Percentiles rank a stretch among this genome's conserved stretches.
These are phyloP conservation scores for Thalassiosira ordinaria DNA, from an alignment of 352 stramenopile species.

Conservation along the genomic window DNA sequence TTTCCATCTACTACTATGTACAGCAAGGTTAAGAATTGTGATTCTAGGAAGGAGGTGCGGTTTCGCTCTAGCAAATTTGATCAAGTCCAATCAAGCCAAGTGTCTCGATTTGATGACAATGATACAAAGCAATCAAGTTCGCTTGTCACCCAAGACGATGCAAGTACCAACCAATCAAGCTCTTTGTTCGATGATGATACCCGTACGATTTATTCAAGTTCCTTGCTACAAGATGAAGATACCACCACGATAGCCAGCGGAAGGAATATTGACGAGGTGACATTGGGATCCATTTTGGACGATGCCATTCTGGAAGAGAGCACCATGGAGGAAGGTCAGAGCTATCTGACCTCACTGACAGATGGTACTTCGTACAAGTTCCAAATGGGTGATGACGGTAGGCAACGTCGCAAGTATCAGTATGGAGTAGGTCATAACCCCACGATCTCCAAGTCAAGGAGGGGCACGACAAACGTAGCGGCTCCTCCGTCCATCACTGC, in stretches of 20 bases:
- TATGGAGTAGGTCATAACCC: constrained; percentile 8
- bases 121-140: constrained; percentile 16
- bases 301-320: constrained; percentile 13
- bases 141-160: background rate
- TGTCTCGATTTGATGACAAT: background rate
- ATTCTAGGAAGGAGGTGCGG: constrained; percentile 4
- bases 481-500: background rate
- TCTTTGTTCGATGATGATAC: constrained; percentile 31
- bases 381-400: constrained; percentile 27
- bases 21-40: background rate
- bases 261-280: background rate
- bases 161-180: constrained; percentile 4
- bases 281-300: constrained; percentile 11
- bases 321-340: constrained; percentile 6
- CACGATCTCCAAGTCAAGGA: constrained; percentile 2
- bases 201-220: too few species aligned
- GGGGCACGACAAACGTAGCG: background rate
- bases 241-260: background rate
- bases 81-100: background rate
- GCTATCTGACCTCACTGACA: background rate
- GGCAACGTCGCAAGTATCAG: constrained; percentile 24
- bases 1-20: constrained; percentile 18
- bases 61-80: background rate
- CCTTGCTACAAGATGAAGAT: too few species aligned
- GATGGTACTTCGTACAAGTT: constrained; percentile 35